These are phyloP conservation scores for Jamesozyma spencerorum DNA, from an alignment of 805 yeast species.

Conservation along the genomic window DNA sequence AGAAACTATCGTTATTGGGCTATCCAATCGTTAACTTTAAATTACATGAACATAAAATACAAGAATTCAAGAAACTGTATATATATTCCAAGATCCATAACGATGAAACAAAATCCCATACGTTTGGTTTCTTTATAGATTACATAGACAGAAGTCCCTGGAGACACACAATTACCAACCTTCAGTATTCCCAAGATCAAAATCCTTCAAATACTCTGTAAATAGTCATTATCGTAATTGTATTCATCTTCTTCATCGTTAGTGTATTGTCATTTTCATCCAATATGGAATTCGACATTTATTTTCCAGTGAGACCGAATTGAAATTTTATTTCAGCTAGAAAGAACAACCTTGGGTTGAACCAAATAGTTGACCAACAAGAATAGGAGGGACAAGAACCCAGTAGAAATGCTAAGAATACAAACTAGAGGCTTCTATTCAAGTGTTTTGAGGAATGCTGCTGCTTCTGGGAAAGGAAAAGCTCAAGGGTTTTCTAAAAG, in stretches of 20 bases:
- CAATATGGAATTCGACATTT: no score
- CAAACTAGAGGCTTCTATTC: slow-evolving; percentile 13
- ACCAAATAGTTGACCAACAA: no score
- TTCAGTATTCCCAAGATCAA: no score
- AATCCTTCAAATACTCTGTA: no score
- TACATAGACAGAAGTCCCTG: neutral
- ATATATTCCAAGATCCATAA: slow-evolving; percentile 83
- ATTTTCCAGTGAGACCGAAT: no score
- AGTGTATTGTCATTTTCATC: no score
- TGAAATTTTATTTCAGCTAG: no score
- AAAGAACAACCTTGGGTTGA: no score
- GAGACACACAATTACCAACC: neutral
- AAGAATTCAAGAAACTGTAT: slow-evolving; percentile 68
- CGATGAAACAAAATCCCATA: slow-evolving; percentile 58
- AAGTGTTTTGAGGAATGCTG: slow-evolving; percentile 10
- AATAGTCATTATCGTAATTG: no score
- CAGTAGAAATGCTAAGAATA: slow-evolving; percentile 13
- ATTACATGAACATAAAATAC: slow-evolving; percentile 56
- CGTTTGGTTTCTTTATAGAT: neutral
- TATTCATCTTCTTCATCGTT: no score
- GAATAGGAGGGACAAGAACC: no score
- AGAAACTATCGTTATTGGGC: slow-evolving; percentile 53
- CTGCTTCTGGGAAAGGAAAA: slow-evolving; percentile 14
- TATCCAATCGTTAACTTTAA: slow-evolving; percentile 47
- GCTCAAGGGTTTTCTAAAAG: slow-evolving; percentile 27